Evolutionary conservation across 176 grass and related monocot genomes (phyloP).

Genomic region (Hyparrhenia diplandra): DNA sequence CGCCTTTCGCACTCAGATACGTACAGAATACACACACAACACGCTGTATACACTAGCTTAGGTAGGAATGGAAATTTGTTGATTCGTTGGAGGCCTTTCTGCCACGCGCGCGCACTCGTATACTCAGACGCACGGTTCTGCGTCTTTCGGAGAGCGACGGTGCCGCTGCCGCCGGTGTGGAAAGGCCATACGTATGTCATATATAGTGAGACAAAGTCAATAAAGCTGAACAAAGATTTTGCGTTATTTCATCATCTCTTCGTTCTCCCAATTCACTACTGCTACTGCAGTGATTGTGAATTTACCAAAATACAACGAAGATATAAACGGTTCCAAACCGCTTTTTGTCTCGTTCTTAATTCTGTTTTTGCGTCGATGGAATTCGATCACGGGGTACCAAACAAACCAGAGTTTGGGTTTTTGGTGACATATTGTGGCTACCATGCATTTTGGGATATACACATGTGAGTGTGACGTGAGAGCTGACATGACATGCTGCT

Average conservation of each 20-base stretch:
- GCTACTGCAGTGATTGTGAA: too few species aligned
- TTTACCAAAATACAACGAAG: too few species aligned
- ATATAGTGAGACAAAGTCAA: neutral
- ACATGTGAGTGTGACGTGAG: neutral
- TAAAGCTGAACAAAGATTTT: neutral
- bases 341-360: too few species aligned
- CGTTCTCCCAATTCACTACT: too few species aligned
- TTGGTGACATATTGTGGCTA: neutral
- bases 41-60: neutral
- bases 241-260: neutral
- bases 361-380: too few species aligned
- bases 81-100: neutral
- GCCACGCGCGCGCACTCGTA: neutral
- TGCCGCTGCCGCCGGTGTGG: neutral
- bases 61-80: conserved; percentile 3
- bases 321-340: too few species aligned
- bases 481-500: neutral
- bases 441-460: neutral
- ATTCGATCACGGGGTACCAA: neutral
- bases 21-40: neutral
- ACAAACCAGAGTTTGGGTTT: neutral
- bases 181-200: neutral
- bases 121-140: neutral
- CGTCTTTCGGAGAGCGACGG: neutral
- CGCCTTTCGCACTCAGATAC: neutral